Percentiles rank a stretch among this genome's conserved stretches.
Conservation (phyloP, 2,329 filamentous ascomycete genomes). For the Monilinia laxa region DNA sequence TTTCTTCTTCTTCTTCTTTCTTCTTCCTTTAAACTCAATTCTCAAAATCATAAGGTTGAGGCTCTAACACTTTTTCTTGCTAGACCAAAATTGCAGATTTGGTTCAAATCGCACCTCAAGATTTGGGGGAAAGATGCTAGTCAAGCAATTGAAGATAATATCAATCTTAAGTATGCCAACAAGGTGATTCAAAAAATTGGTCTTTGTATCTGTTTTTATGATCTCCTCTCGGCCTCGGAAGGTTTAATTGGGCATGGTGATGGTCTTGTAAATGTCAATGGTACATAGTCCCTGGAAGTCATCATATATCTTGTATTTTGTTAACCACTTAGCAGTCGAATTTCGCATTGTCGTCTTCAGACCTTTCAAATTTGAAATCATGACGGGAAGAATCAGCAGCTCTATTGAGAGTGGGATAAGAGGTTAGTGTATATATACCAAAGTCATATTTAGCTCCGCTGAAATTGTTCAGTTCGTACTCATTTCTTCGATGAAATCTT, state of each 20-base stretch:
- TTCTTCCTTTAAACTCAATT: background rate
- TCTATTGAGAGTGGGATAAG: slow-evolving; percentile 71
- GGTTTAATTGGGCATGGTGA: slow-evolving; percentile 91
- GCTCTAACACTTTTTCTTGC: slow-evolving; percentile 22
- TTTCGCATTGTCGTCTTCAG: slow-evolving; percentile 93
- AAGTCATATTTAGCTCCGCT: background rate
- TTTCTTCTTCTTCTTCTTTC: no score
- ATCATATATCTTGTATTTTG: background rate
- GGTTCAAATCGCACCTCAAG: slow-evolving; percentile 85
- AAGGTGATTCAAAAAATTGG: slow-evolving; percentile 93
- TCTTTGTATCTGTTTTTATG: slow-evolving; percentile 90
- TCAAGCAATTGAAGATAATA: slow-evolving; percentile 89
- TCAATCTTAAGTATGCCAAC: slow-evolving; percentile 96
- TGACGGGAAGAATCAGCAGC: slow-evolving; percentile 79
- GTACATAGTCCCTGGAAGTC: slow-evolving; percentile 47
- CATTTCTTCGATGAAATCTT: slow-evolving; percentile 96
- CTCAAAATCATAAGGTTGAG: background rate
- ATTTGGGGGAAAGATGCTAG: slow-evolving; percentile 81
- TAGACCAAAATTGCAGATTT: slow-evolving; percentile 93
- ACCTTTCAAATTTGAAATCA: slow-evolving; percentile 91
- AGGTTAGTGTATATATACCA: slow-evolving; percentile 46
- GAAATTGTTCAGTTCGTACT: slow-evolving; percentile 59
- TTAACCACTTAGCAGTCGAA: slow-evolving; percentile 61
- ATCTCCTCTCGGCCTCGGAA: slow-evolving; percentile 84
- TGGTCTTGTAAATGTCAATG: slow-evolving; percentile 91